Evolutionary conservation across 2,329 filamentous ascomycete species (phyloP), one percentile per base, ranked within the genome.

Genomic region (Ascochyta viciae-villosae): DNA sequence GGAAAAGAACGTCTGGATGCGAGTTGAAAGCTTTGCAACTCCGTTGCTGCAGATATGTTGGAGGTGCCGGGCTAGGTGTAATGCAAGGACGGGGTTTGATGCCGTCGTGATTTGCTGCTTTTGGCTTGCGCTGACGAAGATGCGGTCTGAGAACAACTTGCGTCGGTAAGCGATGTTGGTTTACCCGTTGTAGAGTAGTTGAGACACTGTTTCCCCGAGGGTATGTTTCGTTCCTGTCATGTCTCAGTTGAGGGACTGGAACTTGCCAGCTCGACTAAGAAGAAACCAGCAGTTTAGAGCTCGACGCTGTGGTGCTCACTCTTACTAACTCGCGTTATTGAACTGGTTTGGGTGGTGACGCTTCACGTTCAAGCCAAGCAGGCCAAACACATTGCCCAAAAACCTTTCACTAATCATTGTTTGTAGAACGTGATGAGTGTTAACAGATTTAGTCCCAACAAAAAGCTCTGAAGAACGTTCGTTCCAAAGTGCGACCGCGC

Each of bases 51-150:
- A 27, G 22, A n/a, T 26, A 15, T 5, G 46, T 22, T 45, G 27
- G 29, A 22, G 19, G n/a, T 29, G 42, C 29, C 22, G n/a, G 26
- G 42, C 34, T 9, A 38, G 16, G 42, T 33, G 38, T 7, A 15
- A 48, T 48, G 53, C 48, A 47, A 31, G 47, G 22, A 42, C 47
- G 53, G 47, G 35, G 53, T 35, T 47, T 13, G 41, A 29, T 46
- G 42, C n/a, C 8, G 43, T n/a, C 7, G 27, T 9, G 31, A 7
- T 13, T 35, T 35, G 19, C 8, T 39, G n/a, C 13, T 27, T 8
- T 19, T 3, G 10, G 4, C 15, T 8, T 22, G 22, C 33, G 38
- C 39, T 49, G 39, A 35, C 10, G 31, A 26, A 4, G 27, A 47
- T 8, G 29, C 39, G 53, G 37, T 24, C 27, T 41, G 31, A 7